Percentiles rank a stretch among this genome's conserved stretches.
Conservation (phyloP, 768 basidiomycete species). For the Termitomyces sp. region DNA sequence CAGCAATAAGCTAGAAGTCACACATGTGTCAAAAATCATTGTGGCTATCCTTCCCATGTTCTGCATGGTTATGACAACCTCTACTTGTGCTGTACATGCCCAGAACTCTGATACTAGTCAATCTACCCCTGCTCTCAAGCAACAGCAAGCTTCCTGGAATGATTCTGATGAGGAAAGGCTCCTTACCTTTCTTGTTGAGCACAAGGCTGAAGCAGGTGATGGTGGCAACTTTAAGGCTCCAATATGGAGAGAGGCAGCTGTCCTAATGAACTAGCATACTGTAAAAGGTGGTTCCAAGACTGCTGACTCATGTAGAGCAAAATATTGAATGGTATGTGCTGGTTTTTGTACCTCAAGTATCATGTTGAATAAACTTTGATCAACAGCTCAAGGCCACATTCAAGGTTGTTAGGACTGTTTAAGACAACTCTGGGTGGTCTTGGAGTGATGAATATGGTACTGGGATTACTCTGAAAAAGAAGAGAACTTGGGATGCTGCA, state of each 20-base stretch:
- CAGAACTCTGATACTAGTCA: too few relatives aligned
- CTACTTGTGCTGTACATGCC: too few relatives aligned
- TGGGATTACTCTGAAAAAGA: background rate
- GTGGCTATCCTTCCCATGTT: too few relatives aligned
- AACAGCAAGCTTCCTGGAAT: background rate
- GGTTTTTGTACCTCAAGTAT: background rate
- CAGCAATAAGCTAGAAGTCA: too few relatives aligned
- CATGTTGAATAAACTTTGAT: background rate
- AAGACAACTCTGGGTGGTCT: background rate
- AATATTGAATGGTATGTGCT: background rate
- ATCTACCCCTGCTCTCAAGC: background rate
- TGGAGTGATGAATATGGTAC: background rate
- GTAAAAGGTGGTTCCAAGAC: background rate
- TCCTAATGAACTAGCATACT: background rate
- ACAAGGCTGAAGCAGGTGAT: constrained; percentile 9
- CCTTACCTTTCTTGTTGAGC: background rate
- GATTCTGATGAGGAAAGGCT: background rate
- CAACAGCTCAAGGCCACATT: background rate
- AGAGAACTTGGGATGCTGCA: background rate
- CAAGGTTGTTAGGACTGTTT: background rate
- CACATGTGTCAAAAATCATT: too few relatives aligned
- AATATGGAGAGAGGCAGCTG: background rate
- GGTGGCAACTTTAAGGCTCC: constrained; percentile 1
- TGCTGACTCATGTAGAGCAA: background rate
- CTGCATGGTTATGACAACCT: too few relatives aligned